phyloP scores from a whole-genome alignment of 2,329 filamentous ascomycete genomes.

The Aspergillus luchuensis region DNA sequence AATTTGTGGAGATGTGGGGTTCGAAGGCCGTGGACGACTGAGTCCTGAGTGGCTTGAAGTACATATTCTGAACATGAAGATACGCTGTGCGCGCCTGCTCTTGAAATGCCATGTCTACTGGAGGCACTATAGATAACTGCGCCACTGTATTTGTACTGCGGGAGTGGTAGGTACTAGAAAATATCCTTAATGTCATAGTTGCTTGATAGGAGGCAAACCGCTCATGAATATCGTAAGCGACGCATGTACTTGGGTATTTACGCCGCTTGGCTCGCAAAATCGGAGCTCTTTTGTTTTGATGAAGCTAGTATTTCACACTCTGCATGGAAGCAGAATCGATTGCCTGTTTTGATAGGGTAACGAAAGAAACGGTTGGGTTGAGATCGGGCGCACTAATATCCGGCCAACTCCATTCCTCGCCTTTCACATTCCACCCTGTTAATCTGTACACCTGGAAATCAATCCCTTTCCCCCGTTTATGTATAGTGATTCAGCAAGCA shows the following conservation, averaged over 20 bases:
- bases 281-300: background rate
- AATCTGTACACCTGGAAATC: background rate
- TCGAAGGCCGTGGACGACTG: constrained; percentile 2
- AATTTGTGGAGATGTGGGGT: constrained; percentile 38
- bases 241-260: background rate
- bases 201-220: background rate
- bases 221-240: background rate
- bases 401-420: constrained; percentile 1
- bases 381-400: constrained; percentile 6
- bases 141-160: background rate
- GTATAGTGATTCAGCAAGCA: background rate
- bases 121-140: background rate
- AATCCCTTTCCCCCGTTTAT: background rate
- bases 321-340: background rate
- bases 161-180: background rate
- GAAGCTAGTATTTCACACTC: background rate
- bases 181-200: background rate
- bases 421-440: background rate
- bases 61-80: no score
- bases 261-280: background rate
- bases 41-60: background rate
- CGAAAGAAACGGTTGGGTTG: background rate
- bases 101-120: no score
- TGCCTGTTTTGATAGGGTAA: background rate
- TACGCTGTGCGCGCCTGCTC: no score